A percentile compares a stretch with the other conserved stretches of the same genome.
Evolutionary conservation across 2,329 filamentous ascomycete species (phyloP).

Genomic region (Botryotinia globosa): DNA sequence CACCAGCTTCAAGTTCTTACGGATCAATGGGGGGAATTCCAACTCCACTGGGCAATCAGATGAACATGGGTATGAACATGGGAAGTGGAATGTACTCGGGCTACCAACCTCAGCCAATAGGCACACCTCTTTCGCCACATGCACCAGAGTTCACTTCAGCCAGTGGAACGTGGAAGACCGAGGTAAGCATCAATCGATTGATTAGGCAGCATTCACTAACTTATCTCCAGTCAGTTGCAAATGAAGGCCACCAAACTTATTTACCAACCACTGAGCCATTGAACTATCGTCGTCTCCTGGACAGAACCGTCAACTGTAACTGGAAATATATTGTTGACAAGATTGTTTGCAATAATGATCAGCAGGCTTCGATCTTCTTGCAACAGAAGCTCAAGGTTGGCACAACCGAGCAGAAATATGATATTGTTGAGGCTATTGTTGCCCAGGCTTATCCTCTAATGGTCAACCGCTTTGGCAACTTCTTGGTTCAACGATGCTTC

Average conservation of each 20-base stretch:
- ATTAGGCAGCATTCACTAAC: conserved; percentile 29
- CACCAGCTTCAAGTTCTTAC: conserved; percentile 33
- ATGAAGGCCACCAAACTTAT: conserved; percentile 67
- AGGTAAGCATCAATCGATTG: conserved; percentile 35
- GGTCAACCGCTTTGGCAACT: conserved; percentile 98
- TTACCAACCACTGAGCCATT: conserved; percentile 84
- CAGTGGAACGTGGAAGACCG: conserved; percentile 39
- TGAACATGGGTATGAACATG: conserved; percentile 28
- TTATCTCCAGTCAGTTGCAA: conserved; percentile 44
- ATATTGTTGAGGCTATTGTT: conserved; percentile 95
- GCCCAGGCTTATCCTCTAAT: conserved; percentile 92
- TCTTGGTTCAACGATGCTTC: conserved; percentile 96
- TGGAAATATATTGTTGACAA: conserved; percentile 99
- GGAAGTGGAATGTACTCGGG: conserved; percentile 38
- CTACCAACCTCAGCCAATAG: conserved; percentile 53
- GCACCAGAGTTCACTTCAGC: conserved; percentile 70
- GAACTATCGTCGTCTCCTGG: conserved; percentile 92
- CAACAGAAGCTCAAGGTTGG: conserved; percentile 99
- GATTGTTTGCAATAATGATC: conserved; percentile 98
- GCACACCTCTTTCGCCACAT: conserved; percentile 68
- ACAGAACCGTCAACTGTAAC: conserved; percentile 95
- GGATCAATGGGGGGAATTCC: conserved; percentile 33
- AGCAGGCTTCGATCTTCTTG: conserved; percentile 97
- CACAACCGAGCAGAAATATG: conserved; percentile 91
- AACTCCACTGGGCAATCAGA: conserved; percentile 25